Percentiles rank a stretch among this genome's conserved stretches.
Evolutionary conservation across 129 eudicot species (phyloP).

Genomic region (Tagetes patula): DNA sequence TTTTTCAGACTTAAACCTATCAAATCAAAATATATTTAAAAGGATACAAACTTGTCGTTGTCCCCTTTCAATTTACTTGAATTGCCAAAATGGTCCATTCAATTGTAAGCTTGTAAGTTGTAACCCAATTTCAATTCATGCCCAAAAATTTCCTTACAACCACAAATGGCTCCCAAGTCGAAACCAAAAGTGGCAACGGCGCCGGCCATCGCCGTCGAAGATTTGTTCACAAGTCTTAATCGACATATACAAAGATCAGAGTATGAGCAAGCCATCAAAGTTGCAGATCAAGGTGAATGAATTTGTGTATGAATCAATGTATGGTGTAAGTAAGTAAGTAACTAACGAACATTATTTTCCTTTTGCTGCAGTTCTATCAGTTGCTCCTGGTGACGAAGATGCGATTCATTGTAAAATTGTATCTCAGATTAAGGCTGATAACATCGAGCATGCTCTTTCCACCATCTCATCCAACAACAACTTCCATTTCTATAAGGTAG

Average conservation of each 20-base stretch:
- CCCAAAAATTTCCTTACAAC: too few species aligned
- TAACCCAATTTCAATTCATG: too few species aligned
- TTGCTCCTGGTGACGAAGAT: constrained; percentile 87
- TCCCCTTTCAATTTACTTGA: too few species aligned
- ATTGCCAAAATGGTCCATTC: too few species aligned
- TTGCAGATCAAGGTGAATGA: constrained; percentile 76
- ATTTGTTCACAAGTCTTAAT: constrained; percentile 73
- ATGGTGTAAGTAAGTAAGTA: background rate
- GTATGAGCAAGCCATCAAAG: constrained; percentile 57
- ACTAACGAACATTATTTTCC: background rate
- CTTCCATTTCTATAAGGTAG: constrained; percentile 69
- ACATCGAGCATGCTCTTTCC: constrained; percentile 61
- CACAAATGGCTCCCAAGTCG: constrained; percentile 71
- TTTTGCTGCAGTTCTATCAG: constrained; percentile 49
- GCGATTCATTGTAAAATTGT: constrained; percentile 79
- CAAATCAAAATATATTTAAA: too few species aligned
- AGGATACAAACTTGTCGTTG: too few species aligned
- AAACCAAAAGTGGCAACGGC: constrained; percentile 53
- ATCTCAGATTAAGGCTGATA: constrained; percentile 65
- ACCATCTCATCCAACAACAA: constrained; percentile 50
- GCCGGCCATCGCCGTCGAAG: constrained; percentile 56
- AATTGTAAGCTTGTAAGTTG: too few species aligned
- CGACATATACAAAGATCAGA: constrained; percentile 64
- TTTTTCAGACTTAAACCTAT: too few species aligned
- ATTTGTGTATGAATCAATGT: background rate